Evolutionary conservation across 177 flowering plant species (phyloP), one percentile per base, ranked within the genome.

Genomic region (Telopea speciosissima): DNA sequence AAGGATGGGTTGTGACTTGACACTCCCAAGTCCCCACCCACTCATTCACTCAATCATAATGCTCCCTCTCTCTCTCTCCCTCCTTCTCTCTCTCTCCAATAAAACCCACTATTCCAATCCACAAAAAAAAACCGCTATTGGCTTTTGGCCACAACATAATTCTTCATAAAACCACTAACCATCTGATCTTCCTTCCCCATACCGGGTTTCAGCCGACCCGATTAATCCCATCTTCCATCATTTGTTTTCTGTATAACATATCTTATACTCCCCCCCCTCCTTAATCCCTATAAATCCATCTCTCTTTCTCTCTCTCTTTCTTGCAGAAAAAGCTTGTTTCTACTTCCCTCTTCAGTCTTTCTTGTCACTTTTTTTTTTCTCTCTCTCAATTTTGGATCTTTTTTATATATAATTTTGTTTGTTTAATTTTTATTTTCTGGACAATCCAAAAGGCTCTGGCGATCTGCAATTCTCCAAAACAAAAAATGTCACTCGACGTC

Each of bases 401-500:
- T n/a, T n/a, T n/a, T n/a, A n/a, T n/a, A n/a, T 28, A 40, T 74
- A 24, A 19, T 64, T 28, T 24, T 45, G 40, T 28, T 28, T 28
- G 3, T 28, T 28, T 28, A 28, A 28, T 28, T 67, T 67, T 68
- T 31, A 54, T 63, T 54, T 25, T 62, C 24, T 45, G 63, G 68
- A 22, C 63, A 68, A 58, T 62, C 65, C 61, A 21, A 56, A 61
- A 23, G 60, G 74, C 58, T 71, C 78, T 67, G 71, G 68, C 54
- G 33, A 65, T 65, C 69, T 26, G 49, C 63, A 36, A 58, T 66
- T 69, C 45, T 24, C 23, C 67, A 24, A 28, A 63, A 49, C 14
- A 12, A 49, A 79, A 68, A 73, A 80, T 84, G 89, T 86, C 92
- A 70, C 54, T 88, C 77, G 97, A 90, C 49, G 78, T 80, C 74